These are phyloP conservation scores for Cruciata laevipes DNA, from an alignment of 257 asterid species.

Conservation along the genomic window DNA sequence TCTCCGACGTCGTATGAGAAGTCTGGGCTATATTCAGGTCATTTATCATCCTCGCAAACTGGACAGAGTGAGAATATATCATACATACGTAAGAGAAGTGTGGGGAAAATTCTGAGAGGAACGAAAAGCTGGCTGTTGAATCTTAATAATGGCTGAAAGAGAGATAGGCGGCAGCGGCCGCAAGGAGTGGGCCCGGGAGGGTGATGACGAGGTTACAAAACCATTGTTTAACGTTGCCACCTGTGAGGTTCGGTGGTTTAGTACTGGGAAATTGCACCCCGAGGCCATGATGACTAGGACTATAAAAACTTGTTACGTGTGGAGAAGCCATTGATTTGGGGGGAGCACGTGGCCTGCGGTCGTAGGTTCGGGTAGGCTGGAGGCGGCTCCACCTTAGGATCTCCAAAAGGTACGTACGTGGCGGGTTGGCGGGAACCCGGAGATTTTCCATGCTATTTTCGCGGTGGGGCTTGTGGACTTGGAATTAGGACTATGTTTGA, in stretches of 20 bases:
- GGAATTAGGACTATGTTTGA: slow-evolving; percentile 20
- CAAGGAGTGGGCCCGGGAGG: neutral
- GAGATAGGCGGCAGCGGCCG: neutral
- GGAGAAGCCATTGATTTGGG: neutral
- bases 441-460: slow-evolving; percentile 1
- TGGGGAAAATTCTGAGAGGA: neutral
- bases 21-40: neutral
- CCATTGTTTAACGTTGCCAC: slow-evolving; percentile 14
- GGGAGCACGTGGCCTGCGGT: slow-evolving; percentile 23
- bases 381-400: slow-evolving; percentile 3
- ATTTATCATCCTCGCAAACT: neutral
- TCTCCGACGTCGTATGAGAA: neutral
- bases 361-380: neutral
- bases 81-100: neutral
- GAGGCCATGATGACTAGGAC: slow-evolving; percentile 12
- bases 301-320: slow-evolving; percentile 25
- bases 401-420: slow-evolving; percentile 26
- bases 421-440: slow-evolving; percentile 19
- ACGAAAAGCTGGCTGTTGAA: neutral
- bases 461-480: slow-evolving; percentile 22
- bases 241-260: slow-evolving; percentile 31
- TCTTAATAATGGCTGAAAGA: too few relatives aligned
- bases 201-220: neutral
- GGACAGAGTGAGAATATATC: neutral
- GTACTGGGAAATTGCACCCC: slow-evolving; percentile 8